A percentile compares a stretch with the other conserved stretches of the same genome.
These are phyloP conservation scores for Penicillium sp. DNA, from an alignment of 2,329 filamentous ascomycete species.

Conservation along the genomic window DNA sequence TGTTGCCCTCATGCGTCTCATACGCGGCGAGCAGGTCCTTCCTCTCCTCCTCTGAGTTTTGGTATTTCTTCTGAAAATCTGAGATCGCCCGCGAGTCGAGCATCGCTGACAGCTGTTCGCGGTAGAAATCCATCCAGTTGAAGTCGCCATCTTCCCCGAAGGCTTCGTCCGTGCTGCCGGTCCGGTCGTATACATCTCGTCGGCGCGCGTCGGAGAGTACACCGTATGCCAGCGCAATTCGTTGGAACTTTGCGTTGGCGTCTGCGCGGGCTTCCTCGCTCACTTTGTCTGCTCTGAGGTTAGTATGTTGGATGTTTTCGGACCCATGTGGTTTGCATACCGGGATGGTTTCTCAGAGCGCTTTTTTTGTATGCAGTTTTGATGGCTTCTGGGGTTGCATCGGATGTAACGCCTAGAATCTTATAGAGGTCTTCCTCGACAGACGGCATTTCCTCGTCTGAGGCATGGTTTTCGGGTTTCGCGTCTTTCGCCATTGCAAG, in stretches of 20 bases:
- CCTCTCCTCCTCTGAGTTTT: slow-evolving; percentile 80
- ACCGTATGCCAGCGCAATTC: slow-evolving; percentile 89
- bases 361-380: slow-evolving; percentile 89
- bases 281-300: slow-evolving; percentile 66
- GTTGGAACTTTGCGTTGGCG: slow-evolving; percentile 80
- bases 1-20: slow-evolving; percentile 66
- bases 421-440: slow-evolving; percentile 63
- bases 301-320: slow-evolving; percentile 12
- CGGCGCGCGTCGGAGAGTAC: slow-evolving; percentile 80
- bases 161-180: slow-evolving; percentile 82
- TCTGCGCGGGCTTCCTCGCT: slow-evolving; percentile 62
- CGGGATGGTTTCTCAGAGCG: slow-evolving; percentile 81
- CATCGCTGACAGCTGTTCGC: slow-evolving; percentile 73
- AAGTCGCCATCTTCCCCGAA: slow-evolving; percentile 72
- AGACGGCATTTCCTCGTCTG: slow-evolving; percentile 19
- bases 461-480: slow-evolving; percentile 50
- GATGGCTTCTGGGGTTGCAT: slow-evolving; percentile 73
- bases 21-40: slow-evolving; percentile 75
- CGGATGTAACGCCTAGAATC: slow-evolving; percentile 67
- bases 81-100: slow-evolving; percentile 72
- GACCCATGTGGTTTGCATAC: slow-evolving; percentile 45
- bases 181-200: slow-evolving; percentile 82
- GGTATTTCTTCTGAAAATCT: slow-evolving; percentile 74
- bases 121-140: slow-evolving; percentile 87
- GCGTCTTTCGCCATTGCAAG: slow-evolving; percentile 18